Conservation (phyloP, 2,329 filamentous ascomycete species). For the Colletotrichum sp. region DNA sequence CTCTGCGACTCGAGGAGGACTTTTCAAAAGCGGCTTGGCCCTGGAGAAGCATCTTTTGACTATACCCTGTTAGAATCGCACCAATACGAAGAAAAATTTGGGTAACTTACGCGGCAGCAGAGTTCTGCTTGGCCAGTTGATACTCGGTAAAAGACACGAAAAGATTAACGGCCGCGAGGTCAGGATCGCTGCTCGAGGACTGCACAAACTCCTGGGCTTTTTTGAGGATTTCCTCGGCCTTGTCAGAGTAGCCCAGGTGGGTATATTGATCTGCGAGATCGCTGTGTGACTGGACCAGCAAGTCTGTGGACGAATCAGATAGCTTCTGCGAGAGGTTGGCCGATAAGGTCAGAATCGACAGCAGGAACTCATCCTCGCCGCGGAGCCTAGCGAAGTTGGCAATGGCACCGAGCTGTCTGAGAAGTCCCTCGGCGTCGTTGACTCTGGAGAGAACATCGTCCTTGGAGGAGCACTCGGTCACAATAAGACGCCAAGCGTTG, state of each 20-base stretch:
- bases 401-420: conserved; percentile 55
- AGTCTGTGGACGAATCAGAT: conserved; percentile 36
- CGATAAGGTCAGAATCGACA: conserved; percentile 52
- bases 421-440: conserved; percentile 54
- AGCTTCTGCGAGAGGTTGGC: conserved; percentile 43
- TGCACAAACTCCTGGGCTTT: conserved; percentile 57
- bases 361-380: conserved; percentile 52
- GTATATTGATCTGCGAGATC: conserved; percentile 59
- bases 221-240: conserved; percentile 59
- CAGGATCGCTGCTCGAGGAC: conserved; percentile 38
- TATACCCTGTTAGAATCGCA: neutral
- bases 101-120: conserved; percentile 60
- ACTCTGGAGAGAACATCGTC: conserved; percentile 48
- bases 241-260: conserved; percentile 54
- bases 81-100: neutral
- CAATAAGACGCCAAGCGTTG: conserved; percentile 48
- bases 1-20: neutral
- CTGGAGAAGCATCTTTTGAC: conserved; percentile 15
- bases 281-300: conserved; percentile 50
- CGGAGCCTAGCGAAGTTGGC: conserved; percentile 57
- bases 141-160: conserved; percentile 80
- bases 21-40: conserved; percentile 16
- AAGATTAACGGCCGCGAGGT: conserved; percentile 54
- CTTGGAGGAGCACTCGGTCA: conserved; percentile 41
- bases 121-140: conserved; percentile 68